Evolutionary conservation across 2,329 filamentous ascomycete species (phyloP), one percentile per base, ranked within the genome.

Genomic region (Apiospora koreana): DNA sequence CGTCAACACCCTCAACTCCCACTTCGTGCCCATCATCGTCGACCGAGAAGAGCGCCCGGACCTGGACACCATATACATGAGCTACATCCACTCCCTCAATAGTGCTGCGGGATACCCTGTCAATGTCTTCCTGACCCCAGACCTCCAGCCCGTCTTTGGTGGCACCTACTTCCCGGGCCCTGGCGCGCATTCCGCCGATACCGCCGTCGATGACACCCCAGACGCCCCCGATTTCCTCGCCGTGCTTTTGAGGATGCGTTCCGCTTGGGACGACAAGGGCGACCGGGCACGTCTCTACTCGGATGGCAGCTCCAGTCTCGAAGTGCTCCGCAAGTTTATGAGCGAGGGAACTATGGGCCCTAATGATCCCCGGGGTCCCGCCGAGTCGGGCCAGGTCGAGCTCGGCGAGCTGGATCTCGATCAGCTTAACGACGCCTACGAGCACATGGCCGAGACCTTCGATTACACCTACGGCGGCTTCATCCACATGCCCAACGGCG

Each of bases 21-120:
- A 90, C 70, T 99, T 98, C 80, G 90, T 99, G 62, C 95, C 96
- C 4, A 91, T 98, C 79, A 93, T 98, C 76, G 89, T 98, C 77
- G 96, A 99, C 81, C 90, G 95, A 71, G 96, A 99, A 81, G 94
- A 97, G 81, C 91, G 95, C 35, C 95, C 95, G 10, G 95, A 98
- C 78, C 90, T 98, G 73, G 96, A 99, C 78, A 91, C 93, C 72
- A 95, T 98, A 74, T 98, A 98, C 81, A 98, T 98, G 94, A 97
- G 97, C 83, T 99, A 97, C 80, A 92, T 97, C 50, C 94, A 98
- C 80, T 95, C 95, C 1, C 95, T 96, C 14, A 97, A 93, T 71
- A 94, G 93, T 25, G 92, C 89, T 1, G 95, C 94, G 12, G 96
- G 96, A 48, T 98, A 96, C 95, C 96, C 96, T 0, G 83, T 98